phyloP scores from a whole-genome alignment of 176 grass and related monocot species.

The Olyra latifolia region DNA sequence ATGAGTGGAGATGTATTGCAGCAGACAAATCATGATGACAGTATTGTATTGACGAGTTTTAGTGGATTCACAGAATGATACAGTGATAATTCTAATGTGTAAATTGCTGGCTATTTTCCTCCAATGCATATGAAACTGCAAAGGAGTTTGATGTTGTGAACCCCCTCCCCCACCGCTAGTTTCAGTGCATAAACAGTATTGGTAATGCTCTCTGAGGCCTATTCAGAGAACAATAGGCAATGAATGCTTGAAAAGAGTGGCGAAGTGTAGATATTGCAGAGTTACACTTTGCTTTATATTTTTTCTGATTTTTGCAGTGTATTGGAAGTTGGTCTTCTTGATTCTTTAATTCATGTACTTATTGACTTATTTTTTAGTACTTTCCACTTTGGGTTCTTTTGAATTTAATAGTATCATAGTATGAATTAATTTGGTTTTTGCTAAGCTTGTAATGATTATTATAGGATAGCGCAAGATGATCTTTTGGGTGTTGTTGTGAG shows the following conservation, averaged over 20 bases:
- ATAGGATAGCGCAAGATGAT: neutral
- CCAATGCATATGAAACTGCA: neutral
- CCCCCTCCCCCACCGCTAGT: neutral
- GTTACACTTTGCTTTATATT: neutral
- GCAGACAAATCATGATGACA: neutral
- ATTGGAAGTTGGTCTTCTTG: neutral
- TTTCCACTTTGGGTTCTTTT: neutral
- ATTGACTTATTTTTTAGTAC: neutral
- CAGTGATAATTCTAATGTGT: neutral
- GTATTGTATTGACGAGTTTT: neutral
- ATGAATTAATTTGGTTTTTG: neutral
- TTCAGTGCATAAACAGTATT: neutral
- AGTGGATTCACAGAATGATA: neutral
- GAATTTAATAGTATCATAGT: neutral
- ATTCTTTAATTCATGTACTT: neutral
- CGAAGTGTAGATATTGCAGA: neutral
- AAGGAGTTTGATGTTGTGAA: neutral
- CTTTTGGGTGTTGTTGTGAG: neutral
- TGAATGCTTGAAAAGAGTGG: neutral
- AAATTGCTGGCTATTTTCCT: neutral
- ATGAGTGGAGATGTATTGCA: neutral
- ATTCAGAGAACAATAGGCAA: neutral
- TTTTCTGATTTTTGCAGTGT: neutral
- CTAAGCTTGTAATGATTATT: neutral
- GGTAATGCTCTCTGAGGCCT: neutral